These are phyloP conservation scores for Xylariaceae sp. DNA, from an alignment of 2,329 filamentous ascomycete species.

Conservation along the genomic window DNA sequence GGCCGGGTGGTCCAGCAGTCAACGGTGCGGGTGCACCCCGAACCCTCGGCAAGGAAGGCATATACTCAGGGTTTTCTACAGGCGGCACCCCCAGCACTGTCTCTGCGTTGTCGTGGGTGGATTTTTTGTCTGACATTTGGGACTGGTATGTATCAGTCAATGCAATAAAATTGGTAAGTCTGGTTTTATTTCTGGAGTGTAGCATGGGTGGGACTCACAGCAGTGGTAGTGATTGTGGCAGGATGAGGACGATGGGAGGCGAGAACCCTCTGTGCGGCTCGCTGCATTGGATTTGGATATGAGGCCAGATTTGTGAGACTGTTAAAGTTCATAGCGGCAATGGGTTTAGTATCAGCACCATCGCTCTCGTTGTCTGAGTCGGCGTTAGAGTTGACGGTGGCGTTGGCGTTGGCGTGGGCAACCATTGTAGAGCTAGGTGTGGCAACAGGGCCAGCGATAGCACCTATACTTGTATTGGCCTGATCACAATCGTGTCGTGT, in stretches of 20 bases:
- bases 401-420: neutral
- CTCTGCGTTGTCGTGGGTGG: conserved; percentile 3
- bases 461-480: neutral
- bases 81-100: conserved; percentile 24
- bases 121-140: conserved; percentile 22
- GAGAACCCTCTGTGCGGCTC: conserved; percentile 56
- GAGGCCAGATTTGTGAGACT: conserved; percentile 61
- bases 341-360: conserved; percentile 45
- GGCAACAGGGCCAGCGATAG: neutral
- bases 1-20: conserved; percentile 62
- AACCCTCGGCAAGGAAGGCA: conserved; percentile 38
- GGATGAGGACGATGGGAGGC: conserved; percentile 38
- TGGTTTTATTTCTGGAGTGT: neutral
- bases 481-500: neutral
- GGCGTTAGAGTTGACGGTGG: conserved; percentile 13
- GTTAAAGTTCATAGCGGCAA: conserved; percentile 57
- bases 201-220: conserved; percentile 20
- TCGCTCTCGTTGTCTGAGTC: conserved; percentile 39
- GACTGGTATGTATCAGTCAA: conserved; percentile 26
- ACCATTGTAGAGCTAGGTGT: neutral
- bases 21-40: conserved; percentile 57
- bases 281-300: conserved; percentile 62
- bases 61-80: conserved; percentile 30
- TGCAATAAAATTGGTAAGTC: conserved; percentile 21
- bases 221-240: conserved; percentile 24